Evolutionary conservation across 495 filamentous ascomycete genomes (phyloP), one percentile per base, ranked within the genome.

Genomic region (Pseudomonodictys pantanalensis): DNA sequence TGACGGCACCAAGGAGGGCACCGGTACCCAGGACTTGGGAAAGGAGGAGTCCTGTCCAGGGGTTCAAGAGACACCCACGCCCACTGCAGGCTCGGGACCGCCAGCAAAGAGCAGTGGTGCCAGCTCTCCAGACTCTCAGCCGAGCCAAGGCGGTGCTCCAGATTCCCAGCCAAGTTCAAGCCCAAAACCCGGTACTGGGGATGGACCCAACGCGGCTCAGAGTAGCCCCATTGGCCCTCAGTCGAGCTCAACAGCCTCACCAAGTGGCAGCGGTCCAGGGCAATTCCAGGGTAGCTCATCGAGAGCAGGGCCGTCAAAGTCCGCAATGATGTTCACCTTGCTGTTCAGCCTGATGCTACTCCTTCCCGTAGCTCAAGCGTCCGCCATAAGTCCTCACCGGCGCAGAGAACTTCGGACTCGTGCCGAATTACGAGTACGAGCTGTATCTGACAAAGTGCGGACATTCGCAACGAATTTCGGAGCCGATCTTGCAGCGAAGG

Each of bases 1-100:
- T 18, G 59, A 62, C 26, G 59, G 59, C 25, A 56, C 59, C 17
- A 56, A 56, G 23, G 52, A 56, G 15, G 59, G 59, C 0, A 62
- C 59, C 6, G 25, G 10, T 3, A 46, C 32, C 6, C 24, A 59
- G 23, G 15, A 29, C 4, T 23, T 12, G 2, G 12, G 20, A 3
- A 46, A 59, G 5, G 15, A 26, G 1, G 56, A 52, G 15, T 45
- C 35, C 23, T 32, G 47, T 30, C 20, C 49, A 8, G 25, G 25
- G 7, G 33, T 59, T 22, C 32, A 59, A 24, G 26, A 32, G 38
- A 32, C 56, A 15, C 38, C 56, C 3, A 35, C 18, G n/a, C 20
- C 35, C 2, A 26, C 35, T 5, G 23, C 23, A n/a, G 44, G 44
- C 44, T 47, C 22, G 15, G 25, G 44, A 4, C 20, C 22, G 4